phyloP scores from a whole-genome alignment of 441 rosid species.

The Francoa sonchifolia region DNA sequence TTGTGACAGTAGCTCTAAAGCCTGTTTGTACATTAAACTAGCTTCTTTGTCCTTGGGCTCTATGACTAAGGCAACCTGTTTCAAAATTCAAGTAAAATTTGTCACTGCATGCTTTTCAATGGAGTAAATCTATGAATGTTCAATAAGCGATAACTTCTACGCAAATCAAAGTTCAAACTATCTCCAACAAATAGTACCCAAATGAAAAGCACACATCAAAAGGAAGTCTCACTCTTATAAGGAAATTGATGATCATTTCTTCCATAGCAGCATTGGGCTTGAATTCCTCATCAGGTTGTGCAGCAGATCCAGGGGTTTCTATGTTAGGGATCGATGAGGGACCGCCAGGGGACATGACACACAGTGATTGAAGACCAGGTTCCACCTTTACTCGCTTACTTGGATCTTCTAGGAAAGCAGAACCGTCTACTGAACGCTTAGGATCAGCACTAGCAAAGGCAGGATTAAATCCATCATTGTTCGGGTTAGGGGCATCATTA shows the following conservation, averaged over 20 bases:
- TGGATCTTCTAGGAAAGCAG: constrained; percentile 65
- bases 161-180: background rate
- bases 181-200: constrained; percentile 4
- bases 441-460: constrained; percentile 40
- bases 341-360: constrained; percentile 93
- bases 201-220: constrained; percentile 9
- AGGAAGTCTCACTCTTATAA: constrained; percentile 67
- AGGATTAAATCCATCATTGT: constrained; percentile 43
- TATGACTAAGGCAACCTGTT: constrained; percentile 92
- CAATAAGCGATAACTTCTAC: background rate
- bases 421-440: constrained; percentile 59
- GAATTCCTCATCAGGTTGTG: constrained; percentile 96
- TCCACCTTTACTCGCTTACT: constrained; percentile 80
- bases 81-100: constrained; percentile 8
- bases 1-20: constrained; percentile 79
- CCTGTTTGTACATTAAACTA: constrained; percentile 83
- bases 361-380: constrained; percentile 80
- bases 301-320: constrained; percentile 91
- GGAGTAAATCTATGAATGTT: constrained; percentile 1
- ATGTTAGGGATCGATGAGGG: constrained; percentile 71
- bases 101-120: background rate
- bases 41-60: constrained; percentile 99
- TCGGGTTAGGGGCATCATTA: constrained; percentile 39
- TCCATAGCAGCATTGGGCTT: constrained; percentile 99
- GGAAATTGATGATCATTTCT: constrained; percentile 95